These are phyloP conservation scores for Apiospora sp. DNA, from an alignment of 2,329 filamentous ascomycete genomes.

Conservation along the genomic window DNA sequence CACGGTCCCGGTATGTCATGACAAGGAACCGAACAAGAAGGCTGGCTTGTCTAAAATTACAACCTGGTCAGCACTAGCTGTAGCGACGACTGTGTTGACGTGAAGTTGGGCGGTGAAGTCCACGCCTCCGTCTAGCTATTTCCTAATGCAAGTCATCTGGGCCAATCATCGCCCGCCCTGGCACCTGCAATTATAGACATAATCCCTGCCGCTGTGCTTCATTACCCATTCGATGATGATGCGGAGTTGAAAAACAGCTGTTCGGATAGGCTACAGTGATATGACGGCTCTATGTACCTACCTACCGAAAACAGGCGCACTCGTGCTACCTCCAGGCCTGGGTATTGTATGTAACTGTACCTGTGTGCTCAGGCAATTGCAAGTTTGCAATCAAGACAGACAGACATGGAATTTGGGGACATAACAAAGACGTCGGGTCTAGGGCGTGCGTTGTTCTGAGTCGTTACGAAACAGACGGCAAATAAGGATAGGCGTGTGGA, in stretches of 20 bases:
- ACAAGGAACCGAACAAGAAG: background rate
- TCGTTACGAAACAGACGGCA: conserved; percentile 16
- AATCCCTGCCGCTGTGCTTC: background rate
- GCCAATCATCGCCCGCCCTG: background rate
- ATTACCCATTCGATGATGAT: background rate
- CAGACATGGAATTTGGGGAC: background rate
- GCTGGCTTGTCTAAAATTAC: background rate
- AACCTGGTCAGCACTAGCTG: conserved; percentile 12
- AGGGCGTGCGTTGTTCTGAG: background rate
- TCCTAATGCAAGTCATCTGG: background rate
- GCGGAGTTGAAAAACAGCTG: background rate
- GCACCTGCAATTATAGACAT: conserved; percentile 1
- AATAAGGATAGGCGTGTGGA: conserved; percentile 9
- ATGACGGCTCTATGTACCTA: background rate
- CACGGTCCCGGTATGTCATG: background rate
- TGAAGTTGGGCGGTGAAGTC: conserved; percentile 7
- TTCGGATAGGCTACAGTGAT: conserved; percentile 1
- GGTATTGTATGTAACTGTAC: background rate
- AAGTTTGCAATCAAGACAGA: background rate
- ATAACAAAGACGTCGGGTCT: background rate
- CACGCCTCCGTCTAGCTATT: background rate
- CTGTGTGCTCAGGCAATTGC: background rate
- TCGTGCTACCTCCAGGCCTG: background rate
- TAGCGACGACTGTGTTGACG: background rate
- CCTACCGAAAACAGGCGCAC: background rate